Evolutionary conservation across 2,329 filamentous ascomycete species (phyloP).

Genomic region (Trichoderma semiorbis): DNA sequence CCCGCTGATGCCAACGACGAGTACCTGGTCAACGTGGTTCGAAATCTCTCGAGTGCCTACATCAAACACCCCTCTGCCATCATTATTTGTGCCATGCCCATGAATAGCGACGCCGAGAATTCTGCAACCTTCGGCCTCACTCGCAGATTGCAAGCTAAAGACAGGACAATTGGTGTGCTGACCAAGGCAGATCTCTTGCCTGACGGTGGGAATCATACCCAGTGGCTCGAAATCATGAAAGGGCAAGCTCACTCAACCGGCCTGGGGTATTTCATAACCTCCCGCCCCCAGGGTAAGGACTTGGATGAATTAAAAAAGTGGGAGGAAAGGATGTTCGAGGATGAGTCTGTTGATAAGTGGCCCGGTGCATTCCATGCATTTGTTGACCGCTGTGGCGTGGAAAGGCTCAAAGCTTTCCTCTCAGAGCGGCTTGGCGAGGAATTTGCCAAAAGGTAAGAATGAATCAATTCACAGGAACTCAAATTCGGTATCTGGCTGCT

Average conservation of each 20-base stretch:
- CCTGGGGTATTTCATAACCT: constrained; percentile 77
- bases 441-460: constrained; percentile 47
- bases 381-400: constrained; percentile 49
- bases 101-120: constrained; percentile 75
- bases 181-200: constrained; percentile 79
- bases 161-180: constrained; percentile 68
- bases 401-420: constrained; percentile 50
- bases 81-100: constrained; percentile 71
- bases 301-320: constrained; percentile 50
- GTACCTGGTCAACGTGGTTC: constrained; percentile 68
- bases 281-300: constrained; percentile 56
- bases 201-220: constrained; percentile 43
- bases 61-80: constrained; percentile 67
- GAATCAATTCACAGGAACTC: background rate
- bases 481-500: background rate
- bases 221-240: constrained; percentile 63
- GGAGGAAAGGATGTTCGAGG: constrained; percentile 52
- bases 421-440: constrained; percentile 52
- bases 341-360: constrained; percentile 41
- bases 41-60: constrained; percentile 67
- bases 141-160: constrained; percentile 50
- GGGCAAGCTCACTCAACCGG: constrained; percentile 61
- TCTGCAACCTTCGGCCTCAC: constrained; percentile 68
- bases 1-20: constrained; percentile 60
- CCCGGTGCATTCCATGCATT: constrained; percentile 47